Base-by-base conservation (phyloP, 2,329 filamentous ascomycete genomes). In the Blastomyces emzantsi region DNA sequence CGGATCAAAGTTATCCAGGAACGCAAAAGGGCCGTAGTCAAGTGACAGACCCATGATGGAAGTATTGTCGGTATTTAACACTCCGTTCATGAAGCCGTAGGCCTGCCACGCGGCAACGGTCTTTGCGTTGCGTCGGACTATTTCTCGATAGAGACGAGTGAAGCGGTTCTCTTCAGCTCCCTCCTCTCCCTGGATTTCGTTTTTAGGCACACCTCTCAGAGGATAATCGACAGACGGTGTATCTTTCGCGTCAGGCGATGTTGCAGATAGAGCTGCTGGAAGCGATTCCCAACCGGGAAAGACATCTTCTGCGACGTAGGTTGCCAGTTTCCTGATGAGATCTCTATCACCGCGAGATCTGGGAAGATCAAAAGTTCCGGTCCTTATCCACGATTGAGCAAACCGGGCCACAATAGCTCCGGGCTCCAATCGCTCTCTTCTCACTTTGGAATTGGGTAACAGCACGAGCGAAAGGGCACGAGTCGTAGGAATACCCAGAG, bases 31-130 rank as follows among this genome's bases (percentile, higher is more conserved):
- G 0, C 94, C 94, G 73, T 92, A 99, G 76, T 99, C 94, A 66
- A 99, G 88, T 6, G 89, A 93, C 0, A 99, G 79, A 0, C 94
- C 94, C 63, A 87, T 87, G 60, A 99, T 83, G 0, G 92, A 96
- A 0, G 94, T 99, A 74, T 99, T 99, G 73, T 99, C 94, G 0
- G 94, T 97, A 76, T 99, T 99, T 64, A 99, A 81, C 3, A 99
- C 94, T 56, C 94, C 94, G 71, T 99, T 99, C 83, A 96, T 97
- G 78, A 99, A 99, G n/a, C 91, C 94, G 72, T 97, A 97, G 0
- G 91, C 92, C 78, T 99, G 95, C 93, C 94, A 97, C 68, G 88
- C 85, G 13, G 94, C 94, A 1, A 97, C 92, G 0, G 90, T 95
- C 64, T 83, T 81, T 1, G 94, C 94, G 72, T 97, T 99, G 41